A percentile compares a stretch with the other conserved stretches of the same genome.
Conservation (phyloP, 345 rosid genomes). For the Kernera saxatilis region DNA sequence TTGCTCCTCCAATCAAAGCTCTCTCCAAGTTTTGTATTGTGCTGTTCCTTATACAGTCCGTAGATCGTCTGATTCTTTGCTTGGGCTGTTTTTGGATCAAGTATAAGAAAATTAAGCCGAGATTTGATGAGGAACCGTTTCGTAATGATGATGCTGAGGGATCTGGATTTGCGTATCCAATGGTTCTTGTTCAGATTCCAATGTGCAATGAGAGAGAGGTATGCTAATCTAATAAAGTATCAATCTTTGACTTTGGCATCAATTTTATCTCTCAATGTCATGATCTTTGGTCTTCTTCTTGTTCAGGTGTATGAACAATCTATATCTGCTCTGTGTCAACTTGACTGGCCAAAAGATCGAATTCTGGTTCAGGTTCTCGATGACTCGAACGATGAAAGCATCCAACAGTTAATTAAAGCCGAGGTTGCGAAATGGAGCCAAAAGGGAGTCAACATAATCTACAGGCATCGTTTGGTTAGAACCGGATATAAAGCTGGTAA, state of each 20-base stretch:
- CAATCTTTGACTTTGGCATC: not conserved
- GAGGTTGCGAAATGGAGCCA: constrained; percentile 69
- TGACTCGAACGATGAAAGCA: constrained; percentile 67
- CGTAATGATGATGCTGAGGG: constrained; percentile 52
- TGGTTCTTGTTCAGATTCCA: constrained; percentile 89
- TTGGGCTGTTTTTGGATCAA: constrained; percentile 85
- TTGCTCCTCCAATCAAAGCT: constrained; percentile 57
- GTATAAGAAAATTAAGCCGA: constrained; percentile 61
- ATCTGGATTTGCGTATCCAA: constrained; percentile 48
- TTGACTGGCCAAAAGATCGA: constrained; percentile 78
- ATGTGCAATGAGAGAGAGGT: constrained; percentile 87
- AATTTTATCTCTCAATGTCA: not conserved
- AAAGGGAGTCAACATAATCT: constrained; percentile 63
- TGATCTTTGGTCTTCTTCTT: constrained; percentile 11
- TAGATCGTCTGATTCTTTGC: constrained; percentile 65
- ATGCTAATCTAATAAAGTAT: not conserved
- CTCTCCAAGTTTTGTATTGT: constrained; percentile 66
- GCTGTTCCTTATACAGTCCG: constrained; percentile 68
- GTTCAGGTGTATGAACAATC: constrained; percentile 77
- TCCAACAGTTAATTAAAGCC: constrained; percentile 54
- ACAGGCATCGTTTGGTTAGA: constrained; percentile 64
- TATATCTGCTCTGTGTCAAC: constrained; percentile 75
- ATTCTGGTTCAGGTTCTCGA: constrained; percentile 74
- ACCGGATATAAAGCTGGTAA: constrained; percentile 92
- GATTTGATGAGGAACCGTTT: constrained; percentile 50